A percentile compares a stretch with the other conserved stretches of the same genome.
phyloP scores from a whole-genome alignment of 139 green algal species.

The Tetradesmus obliquus region DNA sequence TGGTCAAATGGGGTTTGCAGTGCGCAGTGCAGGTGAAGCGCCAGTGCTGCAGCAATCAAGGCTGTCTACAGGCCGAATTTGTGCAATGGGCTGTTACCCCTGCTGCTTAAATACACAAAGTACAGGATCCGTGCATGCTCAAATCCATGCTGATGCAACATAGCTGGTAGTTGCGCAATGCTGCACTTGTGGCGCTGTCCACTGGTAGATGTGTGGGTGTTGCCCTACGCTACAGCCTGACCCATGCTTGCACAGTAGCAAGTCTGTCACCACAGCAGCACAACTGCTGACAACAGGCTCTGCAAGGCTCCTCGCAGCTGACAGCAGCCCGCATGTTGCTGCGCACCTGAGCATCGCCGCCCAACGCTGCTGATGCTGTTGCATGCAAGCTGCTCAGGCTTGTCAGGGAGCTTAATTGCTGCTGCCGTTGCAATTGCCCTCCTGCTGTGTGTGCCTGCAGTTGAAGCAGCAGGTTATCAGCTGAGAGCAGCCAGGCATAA shows the following conservation, averaged over 20 bases:
- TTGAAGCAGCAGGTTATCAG: neutral
- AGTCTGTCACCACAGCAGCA: neutral
- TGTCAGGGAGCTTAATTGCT: slow-evolving; percentile 24
- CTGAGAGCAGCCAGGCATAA: neutral
- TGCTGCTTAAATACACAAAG: too few relatives aligned
- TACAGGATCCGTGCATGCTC: too few relatives aligned
- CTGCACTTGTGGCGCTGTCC: too few relatives aligned
- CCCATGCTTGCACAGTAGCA: too few relatives aligned
- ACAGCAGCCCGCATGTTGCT: neutral
- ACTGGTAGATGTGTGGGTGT: too few relatives aligned
- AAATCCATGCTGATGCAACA: too few relatives aligned
- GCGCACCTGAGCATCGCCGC: slow-evolving; percentile 33
- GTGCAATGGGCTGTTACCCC: too few relatives aligned
- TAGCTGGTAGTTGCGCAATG: too few relatives aligned
- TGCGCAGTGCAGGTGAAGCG: neutral
- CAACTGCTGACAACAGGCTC: neutral
- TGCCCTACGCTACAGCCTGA: too few relatives aligned
- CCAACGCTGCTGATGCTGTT: slow-evolving; percentile 23
- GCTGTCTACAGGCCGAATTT: too few relatives aligned
- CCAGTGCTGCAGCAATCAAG: neutral
- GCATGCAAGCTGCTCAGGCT: slow-evolving; percentile 38
- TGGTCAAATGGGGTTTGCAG: too few relatives aligned
- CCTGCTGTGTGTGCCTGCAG: neutral
- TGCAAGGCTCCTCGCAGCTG: neutral
- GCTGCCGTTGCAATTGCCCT: slow-evolving; percentile 7